Conservation (phyloP, 1,284 basidiomycete species). For the Mrakiaceae sp. region DNA sequence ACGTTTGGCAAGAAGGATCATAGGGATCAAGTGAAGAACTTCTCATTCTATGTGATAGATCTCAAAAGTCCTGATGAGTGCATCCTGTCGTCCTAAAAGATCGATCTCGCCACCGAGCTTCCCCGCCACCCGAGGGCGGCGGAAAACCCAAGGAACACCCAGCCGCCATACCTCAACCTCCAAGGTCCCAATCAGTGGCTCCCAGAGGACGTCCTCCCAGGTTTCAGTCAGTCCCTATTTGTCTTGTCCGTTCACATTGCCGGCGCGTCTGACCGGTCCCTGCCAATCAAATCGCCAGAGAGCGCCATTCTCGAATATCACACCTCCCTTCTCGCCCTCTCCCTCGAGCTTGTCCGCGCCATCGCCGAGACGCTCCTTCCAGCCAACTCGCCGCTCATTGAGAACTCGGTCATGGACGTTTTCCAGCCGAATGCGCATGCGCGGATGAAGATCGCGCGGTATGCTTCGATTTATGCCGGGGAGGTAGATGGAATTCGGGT, state of each 20-base stretch:
- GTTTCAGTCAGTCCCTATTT: background rate
- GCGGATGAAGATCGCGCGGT: slow-evolving; percentile 2
- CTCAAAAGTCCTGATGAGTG: no score
- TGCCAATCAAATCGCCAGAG: background rate
- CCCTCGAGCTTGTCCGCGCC: background rate
- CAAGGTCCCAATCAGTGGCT: slow-evolving; percentile 4
- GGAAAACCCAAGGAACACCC: background rate
- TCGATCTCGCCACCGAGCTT: background rate
- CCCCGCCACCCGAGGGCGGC: background rate
- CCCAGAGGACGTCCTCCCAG: background rate
- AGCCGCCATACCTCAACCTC: background rate
- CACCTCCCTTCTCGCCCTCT: background rate
- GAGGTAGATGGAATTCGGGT: no score
- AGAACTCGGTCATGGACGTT: background rate
- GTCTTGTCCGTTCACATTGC: no score
- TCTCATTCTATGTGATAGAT: background rate
- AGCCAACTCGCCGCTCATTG: background rate
- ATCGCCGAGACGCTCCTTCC: slow-evolving; percentile 1
- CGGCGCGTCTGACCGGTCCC: no score
- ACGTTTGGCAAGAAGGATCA: slow-evolving; percentile 1
- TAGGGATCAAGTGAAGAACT: background rate
- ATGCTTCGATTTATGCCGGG: background rate
- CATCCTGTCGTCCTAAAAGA: background rate
- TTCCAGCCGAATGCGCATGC: background rate
- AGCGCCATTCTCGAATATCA: background rate